Base-by-base conservation (phyloP, 768 basidiomycete genomes). In the Infundibulicybe gibba region DNA sequence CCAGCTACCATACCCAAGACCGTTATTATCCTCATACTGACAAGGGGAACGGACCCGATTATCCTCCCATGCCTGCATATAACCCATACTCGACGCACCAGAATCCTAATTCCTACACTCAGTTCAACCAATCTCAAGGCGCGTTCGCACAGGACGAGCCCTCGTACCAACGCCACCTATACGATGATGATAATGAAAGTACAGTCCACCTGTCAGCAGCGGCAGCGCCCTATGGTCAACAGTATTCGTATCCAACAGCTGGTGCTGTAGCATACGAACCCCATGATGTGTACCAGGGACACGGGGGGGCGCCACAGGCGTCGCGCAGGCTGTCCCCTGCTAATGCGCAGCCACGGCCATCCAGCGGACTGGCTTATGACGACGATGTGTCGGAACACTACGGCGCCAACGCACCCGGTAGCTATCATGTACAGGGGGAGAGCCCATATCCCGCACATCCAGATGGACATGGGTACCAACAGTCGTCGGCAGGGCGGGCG, bases 41-140 rank as follows among this genome's bases (percentile, higher is more conserved):
- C 52, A 72, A 69, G 47, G 76, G 78, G 49, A 67, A 66, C 44
- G 52, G 50, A 31, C 70, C 74, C 43, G 80, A 79, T 50, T 85
- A 85, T 5, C 75, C 85, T 2, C 79, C 85, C 2, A 90, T 91
- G 87, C 88, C 88, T 25, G 76, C 80, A 12, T 89, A 87, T 67
- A 82, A 78, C 49, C 80, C 81, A n/a, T 83, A 85, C 58, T 74
- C 80, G 40, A 62, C 69, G 16, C 72, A 81, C 25, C 81, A 83
- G 56, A 56, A 69, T 14, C 63, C 73, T n/a, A 73, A 70, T 44
- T 64, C 71, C 13, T 76, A 77, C 49, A 62, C 73, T 35, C 78
- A 76, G 37, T 85, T 77, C 67, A 81, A 83, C 54, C 69, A 72
- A 20, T 88, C 87, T 10, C 63, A 77, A 35, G 63, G 74, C 40